These are phyloP conservation scores for Fragaria nilgerrensis DNA, from an alignment of 306 rosid genomes.

Conservation along the genomic window DNA sequence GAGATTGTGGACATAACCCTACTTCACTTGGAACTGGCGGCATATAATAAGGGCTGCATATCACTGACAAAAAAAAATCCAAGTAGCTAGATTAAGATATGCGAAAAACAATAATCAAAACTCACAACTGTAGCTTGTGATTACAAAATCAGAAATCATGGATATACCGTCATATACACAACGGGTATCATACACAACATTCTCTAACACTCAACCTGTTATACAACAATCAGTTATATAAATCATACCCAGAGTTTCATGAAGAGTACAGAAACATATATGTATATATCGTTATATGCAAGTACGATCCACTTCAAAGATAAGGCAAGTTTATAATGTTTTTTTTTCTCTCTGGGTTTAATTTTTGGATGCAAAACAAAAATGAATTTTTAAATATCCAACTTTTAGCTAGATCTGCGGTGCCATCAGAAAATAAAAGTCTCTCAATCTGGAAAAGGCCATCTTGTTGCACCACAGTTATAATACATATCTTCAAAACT, in stretches of 20 bases:
- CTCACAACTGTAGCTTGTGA: background rate
- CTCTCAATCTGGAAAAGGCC: background rate
- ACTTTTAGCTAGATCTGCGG: background rate
- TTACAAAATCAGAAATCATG: background rate
- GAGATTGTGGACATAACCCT: conserved; percentile 35
- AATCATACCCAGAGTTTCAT: background rate
- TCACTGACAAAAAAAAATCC: conserved; percentile 31
- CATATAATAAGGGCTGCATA: conserved; percentile 49
- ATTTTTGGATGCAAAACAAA: background rate
- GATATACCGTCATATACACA: background rate
- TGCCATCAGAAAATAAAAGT: background rate
- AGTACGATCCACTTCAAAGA: background rate
- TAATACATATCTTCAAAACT: background rate
- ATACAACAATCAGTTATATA: background rate
- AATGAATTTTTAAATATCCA: background rate
- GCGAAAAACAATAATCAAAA: too few relatives aligned
- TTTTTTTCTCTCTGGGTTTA: background rate
- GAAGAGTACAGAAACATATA: background rate
- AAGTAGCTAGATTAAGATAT: background rate
- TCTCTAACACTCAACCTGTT: background rate
- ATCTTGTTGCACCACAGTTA: background rate
- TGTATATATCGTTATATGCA: background rate
- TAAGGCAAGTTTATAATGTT: background rate
- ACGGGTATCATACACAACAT: too few relatives aligned
- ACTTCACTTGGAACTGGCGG: conserved; percentile 38